A percentile compares a stretch with the other conserved stretches of the same genome.
These are phyloP conservation scores for Limonomyces culmigenus DNA, from an alignment of 1,284 basidiomycete genomes.

Conservation along the genomic window DNA sequence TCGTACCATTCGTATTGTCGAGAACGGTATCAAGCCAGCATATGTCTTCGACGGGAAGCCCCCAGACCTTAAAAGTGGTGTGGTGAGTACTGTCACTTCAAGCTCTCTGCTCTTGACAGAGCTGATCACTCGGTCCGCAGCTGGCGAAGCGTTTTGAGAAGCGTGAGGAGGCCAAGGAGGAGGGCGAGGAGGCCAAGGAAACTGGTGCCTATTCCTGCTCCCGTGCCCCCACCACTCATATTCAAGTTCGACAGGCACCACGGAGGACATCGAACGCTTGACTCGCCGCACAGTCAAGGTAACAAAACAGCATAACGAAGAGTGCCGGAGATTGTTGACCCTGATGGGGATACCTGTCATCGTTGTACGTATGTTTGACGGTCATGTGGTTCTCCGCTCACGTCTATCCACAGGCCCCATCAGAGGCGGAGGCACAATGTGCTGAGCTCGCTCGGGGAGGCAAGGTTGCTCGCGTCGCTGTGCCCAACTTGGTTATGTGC, in stretches of 20 bases:
- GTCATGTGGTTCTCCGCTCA: conserved; percentile 1
- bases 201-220: conserved; percentile 29
- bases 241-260: conserved; percentile 33
- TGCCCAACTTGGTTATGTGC: too few relatives aligned
- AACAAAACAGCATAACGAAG: conserved; percentile 92
- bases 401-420: conserved; percentile 59
- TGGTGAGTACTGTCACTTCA: conserved; percentile 47
- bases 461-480: conserved; percentile 48
- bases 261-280: conserved; percentile 86
- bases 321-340: conserved; percentile 74
- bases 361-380: conserved; percentile 30
- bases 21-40: conserved; percentile 95
- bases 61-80: conserved; percentile 90
- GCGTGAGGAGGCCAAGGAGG: conserved; percentile 87
- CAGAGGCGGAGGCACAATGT: conserved; percentile 97
- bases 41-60: conserved; percentile 99
- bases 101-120: background rate
- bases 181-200: conserved; percentile 93
- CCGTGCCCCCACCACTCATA: conserved; percentile 2
- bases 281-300: conserved; percentile 88
- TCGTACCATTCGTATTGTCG: conserved; percentile 93
- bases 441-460: conserved; percentile 92
- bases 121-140: conserved; percentile 21
- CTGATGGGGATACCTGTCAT: conserved; percentile 98
- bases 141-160: conserved; percentile 85